Conservation (phyloP, 768 basidiomycete species). For the Suillus sp. region DNA sequence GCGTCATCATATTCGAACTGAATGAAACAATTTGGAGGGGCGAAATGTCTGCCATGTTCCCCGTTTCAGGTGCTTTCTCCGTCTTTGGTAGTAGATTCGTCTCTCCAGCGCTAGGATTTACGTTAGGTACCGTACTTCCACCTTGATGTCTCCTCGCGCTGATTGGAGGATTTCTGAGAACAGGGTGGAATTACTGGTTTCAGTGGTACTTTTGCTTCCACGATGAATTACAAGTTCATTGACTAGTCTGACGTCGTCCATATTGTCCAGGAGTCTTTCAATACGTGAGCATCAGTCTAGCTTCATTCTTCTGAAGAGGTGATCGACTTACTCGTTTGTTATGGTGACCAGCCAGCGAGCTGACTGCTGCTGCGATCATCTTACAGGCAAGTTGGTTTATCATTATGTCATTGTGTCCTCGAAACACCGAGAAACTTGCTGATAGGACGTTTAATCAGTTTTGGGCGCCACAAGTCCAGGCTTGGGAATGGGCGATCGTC, state of each 20-base stretch:
- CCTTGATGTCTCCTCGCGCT: neutral
- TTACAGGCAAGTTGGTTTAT: constrained; percentile 37
- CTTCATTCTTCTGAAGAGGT: neutral
- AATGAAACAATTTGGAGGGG: constrained; percentile 41
- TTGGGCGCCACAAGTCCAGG: constrained; percentile 48
- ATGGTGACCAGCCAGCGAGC: constrained; percentile 47
- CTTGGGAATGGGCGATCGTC: constrained; percentile 59
- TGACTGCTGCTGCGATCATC: constrained; percentile 59
- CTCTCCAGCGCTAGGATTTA: constrained; percentile 61
- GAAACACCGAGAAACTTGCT: neutral
- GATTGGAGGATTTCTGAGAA: neutral
- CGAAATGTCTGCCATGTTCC: constrained; percentile 68
- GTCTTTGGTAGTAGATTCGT: constrained; percentile 60
- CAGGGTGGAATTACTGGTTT: constrained; percentile 63
- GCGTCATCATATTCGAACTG: neutral
- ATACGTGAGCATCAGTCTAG: constrained; percentile 34
- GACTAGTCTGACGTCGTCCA: constrained; percentile 7
- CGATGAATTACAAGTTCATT: neutral
- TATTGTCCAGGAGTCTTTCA: constrained; percentile 35
- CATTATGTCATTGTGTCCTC: neutral
- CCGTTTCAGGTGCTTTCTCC: constrained; percentile 63
- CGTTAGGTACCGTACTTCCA: constrained; percentile 40
- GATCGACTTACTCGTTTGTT: constrained; percentile 20
- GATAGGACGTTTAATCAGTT: constrained; percentile 25
- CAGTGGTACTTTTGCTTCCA: constrained; percentile 39